Evolutionary conservation across 805 yeast species (phyloP).

Genomic region (Candida ponderosae): DNA sequence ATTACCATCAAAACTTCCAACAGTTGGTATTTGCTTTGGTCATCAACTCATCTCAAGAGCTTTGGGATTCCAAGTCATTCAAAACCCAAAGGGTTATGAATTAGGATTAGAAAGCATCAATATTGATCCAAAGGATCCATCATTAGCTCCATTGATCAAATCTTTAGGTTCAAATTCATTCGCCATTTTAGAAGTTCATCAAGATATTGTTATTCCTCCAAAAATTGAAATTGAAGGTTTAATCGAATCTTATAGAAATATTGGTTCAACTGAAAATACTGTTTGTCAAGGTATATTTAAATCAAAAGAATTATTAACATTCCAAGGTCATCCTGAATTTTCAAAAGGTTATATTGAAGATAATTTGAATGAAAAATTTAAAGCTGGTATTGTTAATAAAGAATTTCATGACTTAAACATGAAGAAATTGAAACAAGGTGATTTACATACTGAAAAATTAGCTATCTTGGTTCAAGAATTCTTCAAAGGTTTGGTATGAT

Average conservation of each 20-base stretch:
- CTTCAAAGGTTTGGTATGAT: neutral
- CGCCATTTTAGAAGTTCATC: constrained; percentile 48
- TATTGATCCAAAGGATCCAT: constrained; percentile 33
- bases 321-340: constrained; percentile 93
- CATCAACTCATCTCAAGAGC: constrained; percentile 73
- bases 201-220: constrained; percentile 37
- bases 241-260: constrained; percentile 26
- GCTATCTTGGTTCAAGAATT: neutral
- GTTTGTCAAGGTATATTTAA: constrained; percentile 60
- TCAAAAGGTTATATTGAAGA: neutral
- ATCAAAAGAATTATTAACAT: constrained; percentile 44
- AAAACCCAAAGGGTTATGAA: constrained; percentile 68
- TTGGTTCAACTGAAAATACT: constrained; percentile 53
- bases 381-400: neutral
- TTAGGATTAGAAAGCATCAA: constrained; percentile 47
- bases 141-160: constrained; percentile 18
- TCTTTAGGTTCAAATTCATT: constrained; percentile 17
- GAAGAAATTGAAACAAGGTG: neutral
- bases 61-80: constrained; percentile 50
- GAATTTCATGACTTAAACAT: neutral
- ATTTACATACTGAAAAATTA: neutral
- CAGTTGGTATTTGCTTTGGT: constrained; percentile 79
- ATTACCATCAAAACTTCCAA: constrained; percentile 23
- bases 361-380: neutral
- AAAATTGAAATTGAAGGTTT: constrained; percentile 12